phyloP scores from a whole-genome alignment of 192 early-diverging fungal genomes.

The Linnemannia elongata region DNA sequence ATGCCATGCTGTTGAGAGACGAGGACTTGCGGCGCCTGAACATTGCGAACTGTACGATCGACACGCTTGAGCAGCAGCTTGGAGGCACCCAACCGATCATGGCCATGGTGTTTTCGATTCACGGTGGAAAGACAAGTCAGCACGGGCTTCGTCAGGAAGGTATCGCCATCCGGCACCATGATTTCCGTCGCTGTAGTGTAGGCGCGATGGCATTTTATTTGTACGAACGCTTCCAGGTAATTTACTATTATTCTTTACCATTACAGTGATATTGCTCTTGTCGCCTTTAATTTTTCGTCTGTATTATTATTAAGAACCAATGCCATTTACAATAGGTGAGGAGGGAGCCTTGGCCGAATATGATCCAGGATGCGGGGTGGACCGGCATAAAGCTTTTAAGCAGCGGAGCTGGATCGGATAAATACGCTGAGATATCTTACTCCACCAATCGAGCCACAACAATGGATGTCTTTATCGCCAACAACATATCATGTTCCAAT shows the following conservation, averaged over 20 bases:
- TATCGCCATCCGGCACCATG: slow-evolving; percentile 4
- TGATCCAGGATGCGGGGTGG: neutral
- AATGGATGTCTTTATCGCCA: neutral
- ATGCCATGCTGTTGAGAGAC: slow-evolving; percentile 16
- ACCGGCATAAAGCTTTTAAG: neutral
- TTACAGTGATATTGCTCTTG: too few species aligned
- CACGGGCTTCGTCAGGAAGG: slow-evolving; percentile 1
- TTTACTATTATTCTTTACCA: too few species aligned
- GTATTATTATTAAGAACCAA: neutral
- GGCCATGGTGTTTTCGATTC: neutral
- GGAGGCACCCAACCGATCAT: slow-evolving; percentile 8
- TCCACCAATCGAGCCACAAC: neutral
- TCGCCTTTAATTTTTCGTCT: too few species aligned
- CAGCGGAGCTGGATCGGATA: neutral
- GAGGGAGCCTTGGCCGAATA: neutral
- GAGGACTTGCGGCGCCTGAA: slow-evolving; percentile 14
- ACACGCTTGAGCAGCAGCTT: neutral
- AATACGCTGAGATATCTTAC: neutral
- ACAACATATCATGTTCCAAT: neutral
- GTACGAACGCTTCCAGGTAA: slow-evolving; percentile 28
- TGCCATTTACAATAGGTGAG: neutral
- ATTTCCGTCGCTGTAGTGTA: slow-evolving; percentile 29
- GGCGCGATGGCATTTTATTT: slow-evolving; percentile 29
- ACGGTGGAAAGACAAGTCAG: slow-evolving; percentile 10
- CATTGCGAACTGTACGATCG: slow-evolving; percentile 15